Conservation (phyloP, 2,329 filamentous ascomycete species). For the Epicoccum nigrum region DNA sequence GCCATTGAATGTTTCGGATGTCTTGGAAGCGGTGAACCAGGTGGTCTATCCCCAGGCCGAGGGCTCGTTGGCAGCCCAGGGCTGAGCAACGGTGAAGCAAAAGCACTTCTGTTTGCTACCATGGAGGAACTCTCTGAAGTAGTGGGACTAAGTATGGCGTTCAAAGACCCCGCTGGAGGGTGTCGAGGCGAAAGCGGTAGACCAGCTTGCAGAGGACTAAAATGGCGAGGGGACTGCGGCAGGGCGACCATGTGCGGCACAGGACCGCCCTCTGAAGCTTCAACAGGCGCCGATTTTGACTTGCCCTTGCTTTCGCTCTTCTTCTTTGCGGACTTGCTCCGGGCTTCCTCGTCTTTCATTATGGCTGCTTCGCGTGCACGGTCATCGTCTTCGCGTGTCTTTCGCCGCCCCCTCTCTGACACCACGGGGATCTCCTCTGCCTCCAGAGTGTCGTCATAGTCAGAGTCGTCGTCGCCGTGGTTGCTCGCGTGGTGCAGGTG, state of each 20-base stretch:
- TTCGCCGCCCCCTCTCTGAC: conserved; percentile 73
- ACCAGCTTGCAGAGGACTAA: conserved; percentile 39
- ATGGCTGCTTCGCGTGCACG: conserved; percentile 73
- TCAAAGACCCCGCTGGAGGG: conserved; percentile 45
- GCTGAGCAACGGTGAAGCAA: conserved; percentile 60
- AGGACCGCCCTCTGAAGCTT: conserved; percentile 22
- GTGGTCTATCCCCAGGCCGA: conserved; percentile 64
- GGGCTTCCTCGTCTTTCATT: conserved; percentile 69
- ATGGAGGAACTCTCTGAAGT: conserved; percentile 49
- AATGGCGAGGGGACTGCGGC: conserved; percentile 39
- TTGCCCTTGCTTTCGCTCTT: conserved; percentile 60
- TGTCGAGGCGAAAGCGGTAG: conserved; percentile 49
- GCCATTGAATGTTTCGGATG: conserved; percentile 61
- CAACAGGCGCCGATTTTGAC: conserved; percentile 34
- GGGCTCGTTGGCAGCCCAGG: conserved; percentile 70
- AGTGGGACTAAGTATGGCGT: conserved; percentile 58
- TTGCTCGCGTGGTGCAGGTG: conserved; percentile 53
- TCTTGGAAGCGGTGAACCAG: conserved; percentile 65
- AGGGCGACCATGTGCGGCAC: conserved; percentile 26
- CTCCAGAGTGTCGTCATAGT: conserved; percentile 80
- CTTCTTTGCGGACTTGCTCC: conserved; percentile 76
- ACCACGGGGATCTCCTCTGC: conserved; percentile 66
- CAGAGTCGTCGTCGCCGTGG: conserved; percentile 74
- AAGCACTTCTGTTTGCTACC: conserved; percentile 48
- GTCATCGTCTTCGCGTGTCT: conserved; percentile 88